Evolutionary conservation across 495 filamentous ascomycete species (phyloP), one percentile per base, ranked within the genome.

Genomic region (Daldinia loculata): DNA sequence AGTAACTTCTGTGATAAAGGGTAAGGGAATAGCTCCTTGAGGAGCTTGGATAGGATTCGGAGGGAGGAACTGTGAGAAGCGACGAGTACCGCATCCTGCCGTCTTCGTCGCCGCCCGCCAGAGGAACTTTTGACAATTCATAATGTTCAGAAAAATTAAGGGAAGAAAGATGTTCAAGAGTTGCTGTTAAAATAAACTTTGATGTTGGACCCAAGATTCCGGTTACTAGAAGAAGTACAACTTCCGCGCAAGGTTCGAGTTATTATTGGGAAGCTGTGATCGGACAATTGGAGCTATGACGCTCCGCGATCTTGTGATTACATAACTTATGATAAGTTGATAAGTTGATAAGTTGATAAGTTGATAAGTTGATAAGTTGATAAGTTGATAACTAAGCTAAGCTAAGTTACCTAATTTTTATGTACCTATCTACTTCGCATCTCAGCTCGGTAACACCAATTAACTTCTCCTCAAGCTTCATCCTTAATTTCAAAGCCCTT

Each of bases 1-100:
- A 70, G 94, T 88, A 34, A 91, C 91, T 83, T 93, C 91, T 32
- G 90, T 92, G 70, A 93, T 89, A 71, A 89, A 91, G 4, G 90
- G 89, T 68, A 92, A 89, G 27, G 90, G 89, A 41, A 90, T 89
- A 83, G 85, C 85, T 26, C 81, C 83, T 71, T 79, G 83, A 60
- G 88, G 85, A 59, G 82, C 74, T 66, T 76, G 61, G 45, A 72
- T 41, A 41, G 67, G 61, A 66, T 64, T 72, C 32, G 63, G 63
- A 8, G 73, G 63, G 5, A 67, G 66, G 67, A 75, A 79, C 24
- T 75, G 76, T 30, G 84, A 85, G 69, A 84, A 80, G 15, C 60
- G 50, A 34, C 84, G 79, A 45, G 75, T 26, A 55, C 60, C 57
- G 2, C 22, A 43, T 56, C 26, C 69, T 55, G 69, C 60, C 14